Evolutionary conservation across 2,329 filamentous ascomycete genomes (phyloP).

Genomic region (Teratosphaeria gauchensis): DNA sequence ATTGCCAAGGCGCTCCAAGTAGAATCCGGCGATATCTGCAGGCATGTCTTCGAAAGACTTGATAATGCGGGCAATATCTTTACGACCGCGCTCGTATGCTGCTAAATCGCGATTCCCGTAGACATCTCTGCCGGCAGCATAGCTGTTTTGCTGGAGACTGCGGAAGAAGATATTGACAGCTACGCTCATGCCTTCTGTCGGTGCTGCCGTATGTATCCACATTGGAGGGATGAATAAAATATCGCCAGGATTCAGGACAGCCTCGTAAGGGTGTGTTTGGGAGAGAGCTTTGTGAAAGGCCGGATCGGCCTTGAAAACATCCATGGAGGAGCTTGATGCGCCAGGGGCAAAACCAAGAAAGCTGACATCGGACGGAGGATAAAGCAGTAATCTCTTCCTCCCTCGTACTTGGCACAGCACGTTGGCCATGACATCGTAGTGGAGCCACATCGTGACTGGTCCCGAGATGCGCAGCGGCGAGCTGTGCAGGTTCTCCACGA

Average conservation of each 20-base stretch:
- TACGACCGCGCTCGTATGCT: constrained; percentile 71
- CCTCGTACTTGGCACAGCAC: constrained; percentile 72
- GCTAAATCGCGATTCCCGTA: constrained; percentile 82
- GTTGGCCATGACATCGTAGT: constrained; percentile 88
- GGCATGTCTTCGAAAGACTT: constrained; percentile 57
- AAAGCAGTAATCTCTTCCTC: constrained; percentile 63
- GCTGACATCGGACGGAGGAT: constrained; percentile 65
- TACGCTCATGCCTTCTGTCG: constrained; percentile 48
- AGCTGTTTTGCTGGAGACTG: constrained; percentile 47
- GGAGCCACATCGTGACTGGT: constrained; percentile 76
- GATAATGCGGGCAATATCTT: constrained; percentile 58
- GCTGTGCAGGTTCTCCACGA: constrained; percentile 59
- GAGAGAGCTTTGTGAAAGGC: constrained; percentile 14
- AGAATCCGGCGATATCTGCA: constrained; percentile 60
- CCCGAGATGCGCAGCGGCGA: constrained; percentile 73
- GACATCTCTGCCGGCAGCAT: constrained; percentile 68
- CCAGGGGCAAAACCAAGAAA: constrained; percentile 64
- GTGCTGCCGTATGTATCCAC: constrained; percentile 70
- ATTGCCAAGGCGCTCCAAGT: constrained; percentile 59
- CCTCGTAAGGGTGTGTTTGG: constrained; percentile 56
- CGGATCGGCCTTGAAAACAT: constrained; percentile 48
- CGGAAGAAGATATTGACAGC: constrained; percentile 89
- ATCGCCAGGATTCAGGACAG: constrained; percentile 59
- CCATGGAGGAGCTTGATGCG: constrained; percentile 67
- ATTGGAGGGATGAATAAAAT: constrained; percentile 71